Conservation (phyloP, 2,329 filamentous ascomycete species). For the Talaromyces atroroseus region DNA sequence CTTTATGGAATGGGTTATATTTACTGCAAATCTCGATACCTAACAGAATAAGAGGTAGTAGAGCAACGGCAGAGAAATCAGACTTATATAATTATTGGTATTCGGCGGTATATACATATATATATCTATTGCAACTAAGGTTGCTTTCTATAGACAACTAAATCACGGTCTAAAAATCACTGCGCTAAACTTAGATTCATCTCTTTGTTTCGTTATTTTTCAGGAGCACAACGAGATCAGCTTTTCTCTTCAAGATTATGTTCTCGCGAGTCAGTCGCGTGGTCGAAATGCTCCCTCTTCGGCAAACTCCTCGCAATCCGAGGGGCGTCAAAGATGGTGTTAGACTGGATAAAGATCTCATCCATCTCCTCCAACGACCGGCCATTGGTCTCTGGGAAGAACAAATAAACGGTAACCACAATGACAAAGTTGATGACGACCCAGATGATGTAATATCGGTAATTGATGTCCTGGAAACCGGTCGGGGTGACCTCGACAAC, state of each 20-base stretch:
- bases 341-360: slow-evolving; percentile 33
- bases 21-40: no score
- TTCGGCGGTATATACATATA: no score
- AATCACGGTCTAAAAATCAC: no score
- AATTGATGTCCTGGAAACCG: slow-evolving; percentile 43
- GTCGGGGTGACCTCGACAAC: slow-evolving; percentile 34
- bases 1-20: no score
- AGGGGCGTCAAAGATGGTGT: slow-evolving; percentile 23
- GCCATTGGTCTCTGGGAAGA: slow-evolving; percentile 37
- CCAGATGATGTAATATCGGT: slow-evolving; percentile 42
- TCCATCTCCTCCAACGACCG: slow-evolving; percentile 37
- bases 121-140: no score
- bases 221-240: neutral
- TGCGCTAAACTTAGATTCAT: no score
- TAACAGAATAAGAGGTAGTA: no score
- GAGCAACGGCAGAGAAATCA: no score
- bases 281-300: neutral
- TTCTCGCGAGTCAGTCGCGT: neutral
- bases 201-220: no score
- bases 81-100: no score
- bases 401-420: slow-evolving; percentile 27
- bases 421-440: slow-evolving; percentile 34
- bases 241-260: neutral
- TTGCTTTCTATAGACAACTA: no score
- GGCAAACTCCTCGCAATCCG: slow-evolving; percentile 18